Percentiles rank a stretch among this genome's conserved stretches.
These are phyloP conservation scores for Danielia reshetovae DNA, from an alignment of 805 yeast genomes.

Conservation along the genomic window DNA sequence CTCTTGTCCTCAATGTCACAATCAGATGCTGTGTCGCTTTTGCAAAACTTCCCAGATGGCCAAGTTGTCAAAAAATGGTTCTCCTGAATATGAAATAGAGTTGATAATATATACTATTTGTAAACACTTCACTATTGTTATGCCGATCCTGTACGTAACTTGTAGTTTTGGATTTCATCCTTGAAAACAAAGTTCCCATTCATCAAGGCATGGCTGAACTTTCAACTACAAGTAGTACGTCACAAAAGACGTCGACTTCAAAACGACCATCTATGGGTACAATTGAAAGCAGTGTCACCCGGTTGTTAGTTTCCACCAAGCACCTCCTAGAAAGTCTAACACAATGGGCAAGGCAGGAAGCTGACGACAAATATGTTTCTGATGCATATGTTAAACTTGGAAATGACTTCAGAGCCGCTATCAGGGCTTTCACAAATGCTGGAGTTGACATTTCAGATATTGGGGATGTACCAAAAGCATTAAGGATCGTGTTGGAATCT, in stretches of 20 bases:
- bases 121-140: no score
- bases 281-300: conserved; percentile 73
- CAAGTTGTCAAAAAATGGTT: conserved; percentile 62
- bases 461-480: conserved; percentile 84
- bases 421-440: conserved; percentile 70
- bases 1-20: conserved; percentile 65
- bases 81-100: conserved; percentile 15
- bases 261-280: conserved; percentile 36
- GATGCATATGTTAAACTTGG: conserved; percentile 90
- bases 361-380: conserved; percentile 79
- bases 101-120: conserved; percentile 1
- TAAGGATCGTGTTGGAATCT: conserved; percentile 76
- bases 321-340: conserved; percentile 81
- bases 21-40: conserved; percentile 58
- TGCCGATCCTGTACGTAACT: not conserved
- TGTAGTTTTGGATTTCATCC: no score
- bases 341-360: conserved; percentile 83
- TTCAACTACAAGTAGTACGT: no score
- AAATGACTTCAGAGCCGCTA: conserved; percentile 84
- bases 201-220: no score
- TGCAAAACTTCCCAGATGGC: conserved; percentile 60
- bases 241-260: no score
- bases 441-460: conserved; percentile 81
- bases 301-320: conserved; percentile 82
- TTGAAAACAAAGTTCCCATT: no score